Conservation (phyloP, 257 asterid species). For the Nicotiana sylvestris region DNA sequence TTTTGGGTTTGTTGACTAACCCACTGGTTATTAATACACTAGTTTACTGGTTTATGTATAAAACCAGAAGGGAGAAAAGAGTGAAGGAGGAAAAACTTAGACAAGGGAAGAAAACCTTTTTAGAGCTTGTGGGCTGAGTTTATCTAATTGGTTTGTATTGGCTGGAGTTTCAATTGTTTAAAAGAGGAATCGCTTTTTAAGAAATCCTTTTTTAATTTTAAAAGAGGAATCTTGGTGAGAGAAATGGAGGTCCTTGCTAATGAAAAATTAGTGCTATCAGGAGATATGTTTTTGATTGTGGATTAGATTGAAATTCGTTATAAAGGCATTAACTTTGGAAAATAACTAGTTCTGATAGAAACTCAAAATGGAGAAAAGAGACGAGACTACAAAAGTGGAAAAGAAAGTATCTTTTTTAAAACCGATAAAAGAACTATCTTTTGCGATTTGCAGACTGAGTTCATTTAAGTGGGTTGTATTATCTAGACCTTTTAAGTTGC, state of each 20-base stretch:
- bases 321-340: background rate
- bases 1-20: background rate
- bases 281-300: background rate
- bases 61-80: background rate
- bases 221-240: background rate
- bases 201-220: background rate
- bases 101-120: background rate
- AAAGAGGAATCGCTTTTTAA: background rate
- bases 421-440: background rate
- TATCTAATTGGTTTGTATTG: background rate
- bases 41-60: background rate
- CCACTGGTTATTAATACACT: background rate
- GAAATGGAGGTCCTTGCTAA: background rate
- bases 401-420: background rate
- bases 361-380: background rate
- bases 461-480: background rate
- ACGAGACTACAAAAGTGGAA: background rate
- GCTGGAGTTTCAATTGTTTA: background rate
- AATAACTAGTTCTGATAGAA: background rate
- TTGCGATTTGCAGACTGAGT: background rate
- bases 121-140: background rate
- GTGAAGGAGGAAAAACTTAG: background rate
- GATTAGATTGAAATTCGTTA: background rate
- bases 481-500: background rate
- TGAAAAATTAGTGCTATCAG: background rate